phyloP scores from a whole-genome alignment of 169 alveolate species.

The Cryptosporidium ryanae region DNA sequence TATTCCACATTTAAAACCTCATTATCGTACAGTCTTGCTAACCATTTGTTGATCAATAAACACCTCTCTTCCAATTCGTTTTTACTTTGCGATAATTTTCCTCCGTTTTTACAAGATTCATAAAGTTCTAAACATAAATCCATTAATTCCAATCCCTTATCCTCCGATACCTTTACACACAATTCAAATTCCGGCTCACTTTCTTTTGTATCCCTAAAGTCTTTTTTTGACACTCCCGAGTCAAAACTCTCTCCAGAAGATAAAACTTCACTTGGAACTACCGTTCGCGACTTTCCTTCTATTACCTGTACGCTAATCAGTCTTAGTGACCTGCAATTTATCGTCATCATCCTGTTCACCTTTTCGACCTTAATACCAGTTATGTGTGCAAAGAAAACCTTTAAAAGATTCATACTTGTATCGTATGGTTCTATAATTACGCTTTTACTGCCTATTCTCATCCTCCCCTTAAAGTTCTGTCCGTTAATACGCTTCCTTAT shows the following conservation, averaged over 20 bases:
- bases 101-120: slow-evolving; percentile 8
- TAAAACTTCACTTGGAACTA: slow-evolving; percentile 31
- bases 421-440: slow-evolving; percentile 85
- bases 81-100: neutral
- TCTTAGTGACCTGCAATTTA: slow-evolving; percentile 8
- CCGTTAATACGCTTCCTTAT: neutral
- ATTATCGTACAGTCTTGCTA: slow-evolving; percentile 20
- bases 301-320: slow-evolving; percentile 41
- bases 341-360: neutral
- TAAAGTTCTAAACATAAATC: neutral
- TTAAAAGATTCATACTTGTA: slow-evolving; percentile 58
- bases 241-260: neutral
- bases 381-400: slow-evolving; percentile 31
- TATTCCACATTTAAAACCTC: slow-evolving; percentile 65
- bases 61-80: neutral
- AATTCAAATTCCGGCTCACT: slow-evolving; percentile 12
- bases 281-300: slow-evolving; percentile 61
- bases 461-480: slow-evolving; percentile 80
- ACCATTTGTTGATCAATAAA: slow-evolving; percentile 38
- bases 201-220: neutral
- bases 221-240: no score
- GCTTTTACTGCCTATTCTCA: slow-evolving; percentile 86
- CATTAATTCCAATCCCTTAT: slow-evolving; percentile 10
- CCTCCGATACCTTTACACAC: slow-evolving; percentile 13
- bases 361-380: neutral